Percentiles rank a stretch among this genome's conserved stretches.
Evolutionary conservation across 306 rosid species (phyloP).

Genomic region (Medicago truncatula): DNA sequence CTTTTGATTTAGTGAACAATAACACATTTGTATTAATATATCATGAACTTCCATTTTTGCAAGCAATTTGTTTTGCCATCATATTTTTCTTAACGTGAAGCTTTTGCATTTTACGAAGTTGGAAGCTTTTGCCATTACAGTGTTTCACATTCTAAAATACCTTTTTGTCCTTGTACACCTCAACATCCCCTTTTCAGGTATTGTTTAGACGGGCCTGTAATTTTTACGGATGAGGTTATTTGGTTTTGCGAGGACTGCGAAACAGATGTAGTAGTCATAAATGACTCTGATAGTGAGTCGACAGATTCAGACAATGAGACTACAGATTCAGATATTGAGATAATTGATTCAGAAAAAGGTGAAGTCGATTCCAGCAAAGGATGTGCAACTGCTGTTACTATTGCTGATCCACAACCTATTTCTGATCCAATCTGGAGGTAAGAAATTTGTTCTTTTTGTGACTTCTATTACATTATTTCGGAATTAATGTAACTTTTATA

Average conservation of each 20-base stretch:
- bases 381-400: neutral
- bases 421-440: slow-evolving; percentile 78
- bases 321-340: slow-evolving; percentile 4
- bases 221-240: slow-evolving; percentile 41
- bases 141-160: slow-evolving; percentile 8
- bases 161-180: slow-evolving; percentile 16
- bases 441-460: neutral
- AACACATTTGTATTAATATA: slow-evolving; percentile 3
- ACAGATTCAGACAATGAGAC: neutral
- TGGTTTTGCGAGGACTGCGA: slow-evolving; percentile 76
- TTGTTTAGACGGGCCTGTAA: slow-evolving; percentile 59
- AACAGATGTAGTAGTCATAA: slow-evolving; percentile 26
- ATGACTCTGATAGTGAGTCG: slow-evolving; percentile 15
- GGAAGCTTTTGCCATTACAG: neutral
- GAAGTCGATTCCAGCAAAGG: neutral
- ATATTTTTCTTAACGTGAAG: neutral
- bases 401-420: slow-evolving; percentile 58
- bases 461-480: slow-evolving; percentile 6
- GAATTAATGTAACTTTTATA: neutral
- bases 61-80: neutral
- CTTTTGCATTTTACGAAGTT: slow-evolving; percentile 5
- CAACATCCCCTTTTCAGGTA: slow-evolving; percentile 50
- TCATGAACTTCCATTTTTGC: neutral
- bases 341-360: neutral
- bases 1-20: neutral